A percentile compares a stretch with the other conserved stretches of the same genome.
These are phyloP conservation scores for Lanmaoa rubissima DNA, from an alignment of 768 basidiomycete species.

Conservation along the genomic window DNA sequence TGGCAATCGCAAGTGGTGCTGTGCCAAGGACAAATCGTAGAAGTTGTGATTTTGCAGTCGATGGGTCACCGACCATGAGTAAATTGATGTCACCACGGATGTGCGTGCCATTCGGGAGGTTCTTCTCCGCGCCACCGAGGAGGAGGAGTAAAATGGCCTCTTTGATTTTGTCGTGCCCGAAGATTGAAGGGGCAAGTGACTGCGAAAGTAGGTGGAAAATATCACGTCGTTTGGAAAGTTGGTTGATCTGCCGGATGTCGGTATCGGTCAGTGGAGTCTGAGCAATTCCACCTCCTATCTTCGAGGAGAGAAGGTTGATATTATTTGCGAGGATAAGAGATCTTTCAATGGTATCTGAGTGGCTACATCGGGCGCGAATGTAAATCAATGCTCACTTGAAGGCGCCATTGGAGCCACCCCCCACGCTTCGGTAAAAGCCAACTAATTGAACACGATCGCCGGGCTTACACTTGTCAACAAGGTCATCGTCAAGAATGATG, in stretches of 20 bases:
- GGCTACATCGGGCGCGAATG: slow-evolving; percentile 3
- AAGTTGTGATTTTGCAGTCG: slow-evolving; percentile 97
- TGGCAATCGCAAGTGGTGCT: slow-evolving; percentile 96
- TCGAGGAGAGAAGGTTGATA: slow-evolving; percentile 90
- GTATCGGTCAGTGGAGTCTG: slow-evolving; percentile 88
- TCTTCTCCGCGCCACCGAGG: slow-evolving; percentile 97
- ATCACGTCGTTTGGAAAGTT: slow-evolving; percentile 81
- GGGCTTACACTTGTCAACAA: slow-evolving; percentile 97
- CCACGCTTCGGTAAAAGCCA: slow-evolving; percentile 90
- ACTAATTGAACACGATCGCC: slow-evolving; percentile 97
- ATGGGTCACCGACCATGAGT: slow-evolving; percentile 98
- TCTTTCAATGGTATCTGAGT: slow-evolving; percentile 41
- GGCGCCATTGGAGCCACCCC: slow-evolving; percentile 85
- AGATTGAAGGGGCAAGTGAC: slow-evolving; percentile 97
- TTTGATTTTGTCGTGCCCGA: slow-evolving; percentile 95
- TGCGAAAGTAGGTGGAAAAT: slow-evolving; percentile 88
- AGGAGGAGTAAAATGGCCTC: slow-evolving; percentile 89
- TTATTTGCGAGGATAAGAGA: slow-evolving; percentile 94
- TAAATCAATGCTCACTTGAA: slow-evolving; percentile 70
- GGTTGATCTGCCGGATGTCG: slow-evolving; percentile 95
- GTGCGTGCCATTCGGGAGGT: slow-evolving; percentile 94
- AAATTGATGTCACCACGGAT: slow-evolving; percentile 99
- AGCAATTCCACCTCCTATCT: slow-evolving; percentile 92
- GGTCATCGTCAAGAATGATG: slow-evolving; percentile 92
- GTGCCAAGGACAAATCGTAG: slow-evolving; percentile 94